phyloP scores from a whole-genome alignment of 2,329 filamentous ascomycete species.

The Exserohilum turcica region DNA sequence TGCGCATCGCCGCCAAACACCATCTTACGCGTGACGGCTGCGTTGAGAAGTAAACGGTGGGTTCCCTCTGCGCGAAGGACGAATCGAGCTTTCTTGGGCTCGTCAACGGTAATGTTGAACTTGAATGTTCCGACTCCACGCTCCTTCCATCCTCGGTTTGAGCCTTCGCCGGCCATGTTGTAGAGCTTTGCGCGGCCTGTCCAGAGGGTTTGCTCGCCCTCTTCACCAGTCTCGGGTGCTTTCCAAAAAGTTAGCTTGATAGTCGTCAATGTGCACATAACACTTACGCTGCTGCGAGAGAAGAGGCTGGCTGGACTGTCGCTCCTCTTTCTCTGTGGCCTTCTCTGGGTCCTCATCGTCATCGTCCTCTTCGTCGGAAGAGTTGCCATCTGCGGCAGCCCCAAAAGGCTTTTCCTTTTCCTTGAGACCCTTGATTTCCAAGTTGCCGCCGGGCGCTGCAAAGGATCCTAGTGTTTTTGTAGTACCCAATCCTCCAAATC shows the following conservation, averaged over 20 bases:
- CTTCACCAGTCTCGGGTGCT: constrained; percentile 83
- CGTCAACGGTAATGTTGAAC: constrained; percentile 63
- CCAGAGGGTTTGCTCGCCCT: constrained; percentile 76
- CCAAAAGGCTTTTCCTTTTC: constrained; percentile 76
- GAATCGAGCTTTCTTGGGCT: constrained; percentile 66
- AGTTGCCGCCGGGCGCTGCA: constrained; percentile 62
- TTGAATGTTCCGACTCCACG: constrained; percentile 83
- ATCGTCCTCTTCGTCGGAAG: constrained; percentile 61
- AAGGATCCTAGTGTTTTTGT: constrained; percentile 66
- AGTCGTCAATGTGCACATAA: background rate
- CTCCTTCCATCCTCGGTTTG: constrained; percentile 79
- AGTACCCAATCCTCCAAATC: constrained; percentile 35
- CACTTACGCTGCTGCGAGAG: constrained; percentile 68
- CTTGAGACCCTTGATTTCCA: constrained; percentile 53
- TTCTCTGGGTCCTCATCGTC: constrained; percentile 43
- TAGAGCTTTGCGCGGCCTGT: constrained; percentile 84
- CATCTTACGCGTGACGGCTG: constrained; percentile 77
- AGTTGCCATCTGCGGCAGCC: constrained; percentile 66
- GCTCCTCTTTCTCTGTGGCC: constrained; percentile 40
- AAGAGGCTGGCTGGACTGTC: constrained; percentile 49
- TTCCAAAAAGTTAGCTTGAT: constrained; percentile 18
- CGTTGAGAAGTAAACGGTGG: constrained; percentile 84
- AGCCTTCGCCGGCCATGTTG: constrained; percentile 65
- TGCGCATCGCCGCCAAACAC: constrained; percentile 72
- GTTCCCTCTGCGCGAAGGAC: constrained; percentile 92